Conservation (phyloP, 805 yeast genomes). For the Monosporozyma unispora region DNA sequence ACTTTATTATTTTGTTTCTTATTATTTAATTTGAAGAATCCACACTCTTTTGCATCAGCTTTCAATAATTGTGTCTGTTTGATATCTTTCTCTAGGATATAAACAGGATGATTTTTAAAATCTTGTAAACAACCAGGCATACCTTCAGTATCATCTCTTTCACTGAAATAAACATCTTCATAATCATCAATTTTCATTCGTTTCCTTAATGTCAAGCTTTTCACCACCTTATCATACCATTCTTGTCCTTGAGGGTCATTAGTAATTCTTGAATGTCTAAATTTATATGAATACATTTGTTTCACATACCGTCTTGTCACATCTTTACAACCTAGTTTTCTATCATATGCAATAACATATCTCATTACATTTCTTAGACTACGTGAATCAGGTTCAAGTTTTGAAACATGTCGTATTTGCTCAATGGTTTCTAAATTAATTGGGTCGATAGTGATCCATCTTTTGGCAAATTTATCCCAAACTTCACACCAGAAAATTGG, state of each 20-base stretch:
- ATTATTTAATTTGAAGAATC: slow-evolving; percentile 47
- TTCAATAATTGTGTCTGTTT: slow-evolving; percentile 61
- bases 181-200: slow-evolving; percentile 30
- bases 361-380: slow-evolving; percentile 42
- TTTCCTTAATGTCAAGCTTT: slow-evolving; percentile 20
- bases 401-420: slow-evolving; percentile 45
- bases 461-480: slow-evolving; percentile 65
- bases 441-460: slow-evolving; percentile 87
- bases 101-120: slow-evolving; percentile 79
- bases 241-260: slow-evolving; percentile 43
- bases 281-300: slow-evolving; percentile 59
- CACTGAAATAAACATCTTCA: slow-evolving; percentile 26
- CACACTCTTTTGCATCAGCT: slow-evolving; percentile 57
- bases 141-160: slow-evolving; percentile 65
- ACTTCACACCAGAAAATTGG: slow-evolving; percentile 94
- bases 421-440: slow-evolving; percentile 56
- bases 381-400: slow-evolving; percentile 53
- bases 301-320: slow-evolving; percentile 74
- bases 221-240: slow-evolving; percentile 50
- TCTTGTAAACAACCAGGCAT: slow-evolving; percentile 80
- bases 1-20: slow-evolving; percentile 28
- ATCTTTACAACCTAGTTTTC: slow-evolving; percentile 58
- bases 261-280: slow-evolving; percentile 63
- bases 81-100: slow-evolving; percentile 69
- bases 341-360: slow-evolving; percentile 74